A percentile compares a stretch with the other conserved stretches of the same genome.
Conservation (phyloP, 305 asterid species). For the Solanum chacoense region DNA sequence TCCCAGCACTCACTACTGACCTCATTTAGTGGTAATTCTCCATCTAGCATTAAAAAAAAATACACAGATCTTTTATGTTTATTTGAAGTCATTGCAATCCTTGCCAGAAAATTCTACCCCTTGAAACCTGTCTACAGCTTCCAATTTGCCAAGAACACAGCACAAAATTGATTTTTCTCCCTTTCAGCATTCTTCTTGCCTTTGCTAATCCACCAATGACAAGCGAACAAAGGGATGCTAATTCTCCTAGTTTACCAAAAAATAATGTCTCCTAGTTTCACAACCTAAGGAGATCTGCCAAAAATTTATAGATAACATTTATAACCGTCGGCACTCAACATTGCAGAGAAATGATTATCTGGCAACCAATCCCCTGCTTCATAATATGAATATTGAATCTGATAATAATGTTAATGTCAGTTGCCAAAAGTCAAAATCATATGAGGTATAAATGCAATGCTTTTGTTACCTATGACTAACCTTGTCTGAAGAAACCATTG, state of each 20-base stretch:
- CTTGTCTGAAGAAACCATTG: conserved; percentile 42
- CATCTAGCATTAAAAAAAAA: background rate
- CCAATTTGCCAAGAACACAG: background rate
- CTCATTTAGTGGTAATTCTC: background rate
- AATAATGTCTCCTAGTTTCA: background rate
- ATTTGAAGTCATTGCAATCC: background rate
- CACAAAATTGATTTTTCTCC: background rate
- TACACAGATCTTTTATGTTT: background rate
- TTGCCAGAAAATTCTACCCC: background rate
- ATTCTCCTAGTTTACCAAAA: background rate
- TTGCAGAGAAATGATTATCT: background rate
- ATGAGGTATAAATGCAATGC: background rate
- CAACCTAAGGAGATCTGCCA: background rate
- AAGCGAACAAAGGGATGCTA: background rate
- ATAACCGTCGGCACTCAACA: background rate
- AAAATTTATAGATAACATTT: background rate
- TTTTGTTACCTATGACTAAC: conserved; percentile 15
- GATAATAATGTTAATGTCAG: background rate
- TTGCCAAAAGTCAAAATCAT: background rate
- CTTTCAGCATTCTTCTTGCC: background rate
- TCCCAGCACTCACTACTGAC: background rate
- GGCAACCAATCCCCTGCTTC: background rate
- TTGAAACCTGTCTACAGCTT: background rate
- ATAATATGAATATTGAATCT: background rate
- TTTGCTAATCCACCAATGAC: background rate